phyloP scores from a whole-genome alignment of 2,329 filamentous ascomycete genomes.

The Epichloe brachyelytri region DNA sequence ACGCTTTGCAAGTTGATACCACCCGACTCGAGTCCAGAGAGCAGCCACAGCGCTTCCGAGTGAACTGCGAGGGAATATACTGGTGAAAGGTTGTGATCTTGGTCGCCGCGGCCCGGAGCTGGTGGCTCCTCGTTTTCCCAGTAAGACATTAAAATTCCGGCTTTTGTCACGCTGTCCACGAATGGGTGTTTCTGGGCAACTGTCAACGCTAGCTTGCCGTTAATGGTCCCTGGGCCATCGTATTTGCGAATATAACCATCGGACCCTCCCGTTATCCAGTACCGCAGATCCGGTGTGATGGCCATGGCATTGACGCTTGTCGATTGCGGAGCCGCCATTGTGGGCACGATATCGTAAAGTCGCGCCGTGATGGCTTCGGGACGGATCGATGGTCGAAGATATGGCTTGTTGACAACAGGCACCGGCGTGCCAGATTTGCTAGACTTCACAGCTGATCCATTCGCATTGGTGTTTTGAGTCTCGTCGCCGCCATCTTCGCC shows the following conservation, averaged over 20 bases:
- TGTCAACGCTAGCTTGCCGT: conserved; percentile 83
- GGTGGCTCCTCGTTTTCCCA: conserved; percentile 91
- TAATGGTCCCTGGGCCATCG: conserved; percentile 88
- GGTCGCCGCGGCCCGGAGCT: conserved; percentile 27
- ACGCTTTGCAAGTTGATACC: conserved; percentile 89
- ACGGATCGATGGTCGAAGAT: conserved; percentile 48
- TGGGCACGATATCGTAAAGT: conserved; percentile 90
- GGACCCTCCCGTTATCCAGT: conserved; percentile 85
- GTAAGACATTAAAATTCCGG: conserved; percentile 86
- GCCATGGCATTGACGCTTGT: conserved; percentile 91
- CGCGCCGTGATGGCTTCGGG: conserved; percentile 66
- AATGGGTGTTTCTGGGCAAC: conserved; percentile 95
- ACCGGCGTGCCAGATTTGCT: conserved; percentile 18
- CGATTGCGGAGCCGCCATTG: conserved; percentile 89
- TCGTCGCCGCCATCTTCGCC: conserved; percentile 25
- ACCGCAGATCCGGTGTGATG: conserved; percentile 85
- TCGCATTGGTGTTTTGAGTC: conserved; percentile 13
- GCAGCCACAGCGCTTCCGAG: conserved; percentile 77
- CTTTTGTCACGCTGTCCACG: conserved; percentile 93
- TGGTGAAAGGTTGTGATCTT: conserved; percentile 62
- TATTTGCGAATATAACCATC: conserved; percentile 97
- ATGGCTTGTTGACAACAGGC: conserved; percentile 7
- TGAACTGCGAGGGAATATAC: conserved; percentile 93
- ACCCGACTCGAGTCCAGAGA: conserved; percentile 82
- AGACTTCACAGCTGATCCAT: conserved; percentile 6